phyloP scores from a whole-genome alignment of 345 rosid genomes.

The Psidium friedrichsthalianum region DNA sequence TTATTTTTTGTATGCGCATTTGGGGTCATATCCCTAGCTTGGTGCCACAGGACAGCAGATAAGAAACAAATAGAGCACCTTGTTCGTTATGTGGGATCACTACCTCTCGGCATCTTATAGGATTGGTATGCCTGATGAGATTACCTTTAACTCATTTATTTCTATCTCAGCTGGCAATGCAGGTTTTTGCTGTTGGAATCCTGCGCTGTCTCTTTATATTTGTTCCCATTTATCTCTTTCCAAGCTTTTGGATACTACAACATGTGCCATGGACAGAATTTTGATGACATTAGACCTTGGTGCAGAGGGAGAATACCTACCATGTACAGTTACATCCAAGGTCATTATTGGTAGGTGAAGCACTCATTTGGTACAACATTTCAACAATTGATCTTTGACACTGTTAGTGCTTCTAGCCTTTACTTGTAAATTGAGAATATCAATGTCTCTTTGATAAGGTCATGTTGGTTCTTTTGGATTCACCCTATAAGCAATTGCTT shows the following conservation, averaged over 20 bases:
- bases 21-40: not conserved
- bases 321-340: conserved; percentile 73
- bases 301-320: conserved; percentile 71
- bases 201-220: conserved; percentile 45
- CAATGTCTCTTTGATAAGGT: not conserved
- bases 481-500: too few relatives aligned
- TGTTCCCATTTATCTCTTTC: conserved; percentile 62
- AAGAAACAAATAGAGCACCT: not conserved
- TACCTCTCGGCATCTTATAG: not conserved
- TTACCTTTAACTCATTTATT: not conserved
- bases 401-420: not conserved
- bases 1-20: not conserved
- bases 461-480: too few relatives aligned
- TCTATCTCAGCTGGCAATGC: conserved; percentile 40
- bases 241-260: conserved; percentile 82
- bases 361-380: not conserved
- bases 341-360: conserved; percentile 65
- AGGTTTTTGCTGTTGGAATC: conserved; percentile 48
- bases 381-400: not conserved
- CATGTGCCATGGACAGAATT: conserved; percentile 45
- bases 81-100: not conserved
- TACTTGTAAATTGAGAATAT: not conserved
- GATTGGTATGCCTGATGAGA: not conserved
- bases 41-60: not conserved
- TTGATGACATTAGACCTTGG: conserved; percentile 70